Base-by-base conservation (phyloP, 2,329 filamentous ascomycete genomes). In the Zalaria obscura region DNA sequence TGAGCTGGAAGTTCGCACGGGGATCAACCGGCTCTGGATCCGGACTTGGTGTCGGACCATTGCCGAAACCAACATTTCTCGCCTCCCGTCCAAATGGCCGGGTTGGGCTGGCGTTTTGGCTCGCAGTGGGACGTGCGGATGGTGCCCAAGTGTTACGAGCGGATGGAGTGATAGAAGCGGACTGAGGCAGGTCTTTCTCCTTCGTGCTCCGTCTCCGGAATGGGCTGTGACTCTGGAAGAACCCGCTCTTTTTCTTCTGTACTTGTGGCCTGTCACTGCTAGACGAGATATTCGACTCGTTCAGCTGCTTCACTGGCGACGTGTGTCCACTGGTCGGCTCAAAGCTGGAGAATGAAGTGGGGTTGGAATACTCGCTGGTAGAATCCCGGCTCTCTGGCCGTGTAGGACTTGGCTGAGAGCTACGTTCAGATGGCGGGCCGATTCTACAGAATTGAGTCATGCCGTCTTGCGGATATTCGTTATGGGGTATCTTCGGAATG, bases 391-490 rank as follows among this genome's bases (percentile, higher is more conserved):
- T 94, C 9, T 81, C 81, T 37, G 87, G 85, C 36, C 87, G 75
- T 39, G 75, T 78, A 25, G 78, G 75, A 47, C 76, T 80, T 36
- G 73, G 77, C 25, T 73, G 72, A 26, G 80, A 80, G 62, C 72
- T 87, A 61, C 64, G 75, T 63, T 80, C 78, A n/a, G 77, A 80
- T 39, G 72, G 72, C 33, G 80, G 74, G 3, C 78, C 82, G 33
- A 83, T 79, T 45, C 87, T 78, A 62, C 89, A 96, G 47, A 95
- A 81, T 76, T 96, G 93, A 0, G 89, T 95, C 87, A 96, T 96
- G 4, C 88, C 89, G 57, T 96, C 89, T 60, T 82, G 76, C 0
- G 89, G 88, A 57, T 95, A 95, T 6, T 91, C 86, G 52, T 96
- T 93, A 53, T 95, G 87, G 9, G 89, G 87, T 3, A 93, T 75